A percentile compares a stretch with the other conserved stretches of the same genome.
These are phyloP conservation scores for Backusella westeae DNA, from an alignment of 192 early-diverging fungal species.

Conservation along the genomic window DNA sequence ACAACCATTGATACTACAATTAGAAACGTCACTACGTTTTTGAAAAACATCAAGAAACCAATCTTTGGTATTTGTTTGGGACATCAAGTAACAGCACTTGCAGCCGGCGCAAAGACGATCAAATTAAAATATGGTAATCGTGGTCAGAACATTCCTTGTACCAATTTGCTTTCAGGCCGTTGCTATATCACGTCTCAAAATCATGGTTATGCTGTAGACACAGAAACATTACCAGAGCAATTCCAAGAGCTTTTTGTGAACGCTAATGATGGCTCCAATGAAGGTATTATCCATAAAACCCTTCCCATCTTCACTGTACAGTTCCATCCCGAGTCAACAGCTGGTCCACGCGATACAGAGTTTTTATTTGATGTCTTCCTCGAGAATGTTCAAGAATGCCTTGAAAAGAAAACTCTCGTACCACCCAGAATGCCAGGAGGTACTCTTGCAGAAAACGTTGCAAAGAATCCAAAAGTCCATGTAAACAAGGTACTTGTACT, in stretches of 20 bases:
- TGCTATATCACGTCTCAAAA: conserved; percentile 99
- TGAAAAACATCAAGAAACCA: conserved; percentile 75
- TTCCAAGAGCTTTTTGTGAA: conserved; percentile 95
- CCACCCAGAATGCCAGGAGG: conserved; percentile 72
- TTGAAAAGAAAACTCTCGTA: conserved; percentile 64
- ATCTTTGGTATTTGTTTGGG: conserved; percentile 99
- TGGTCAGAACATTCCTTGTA: conserved; percentile 99
- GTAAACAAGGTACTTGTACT: conserved; percentile 94
- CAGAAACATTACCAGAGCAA: conserved; percentile 62
- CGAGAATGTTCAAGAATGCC: conserved; percentile 66
- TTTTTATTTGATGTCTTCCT: conserved; percentile 97
- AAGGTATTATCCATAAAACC: conserved; percentile 91
- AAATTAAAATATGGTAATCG: conserved; percentile 99
- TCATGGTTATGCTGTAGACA: conserved; percentile 96
- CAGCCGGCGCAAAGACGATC: conserved; percentile 85
- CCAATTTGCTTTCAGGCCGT: conserved; percentile 89
- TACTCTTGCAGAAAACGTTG: conserved; percentile 39
- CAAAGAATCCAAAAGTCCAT: conserved; percentile 51
- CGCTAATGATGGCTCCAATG: conserved; percentile 98
- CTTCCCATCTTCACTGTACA: conserved; percentile 97
- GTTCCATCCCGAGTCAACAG: conserved; percentile 97
- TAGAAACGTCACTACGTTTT: conserved; percentile 63
- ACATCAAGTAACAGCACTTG: conserved; percentile 94
- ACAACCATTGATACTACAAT: conserved; percentile 80
- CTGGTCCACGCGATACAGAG: conserved; percentile 97